Conservation (phyloP, 768 basidiomycete genomes). For the Crucibulum laeve region DNA sequence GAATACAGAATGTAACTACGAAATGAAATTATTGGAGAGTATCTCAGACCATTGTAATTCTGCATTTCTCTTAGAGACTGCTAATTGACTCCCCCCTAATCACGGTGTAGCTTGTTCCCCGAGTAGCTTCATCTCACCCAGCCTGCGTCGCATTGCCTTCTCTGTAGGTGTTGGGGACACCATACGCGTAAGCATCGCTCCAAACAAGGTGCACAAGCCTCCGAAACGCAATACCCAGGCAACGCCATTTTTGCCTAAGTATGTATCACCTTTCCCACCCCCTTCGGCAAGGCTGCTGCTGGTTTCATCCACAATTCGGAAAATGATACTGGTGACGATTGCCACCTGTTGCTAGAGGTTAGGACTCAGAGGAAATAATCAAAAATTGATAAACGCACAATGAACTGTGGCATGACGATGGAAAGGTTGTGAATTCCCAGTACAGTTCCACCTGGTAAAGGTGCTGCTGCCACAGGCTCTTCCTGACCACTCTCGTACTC, state of each 20-base stretch:
- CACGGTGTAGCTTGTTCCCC: conserved; percentile 54
- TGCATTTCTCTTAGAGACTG: not conserved
- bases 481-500: conserved; percentile 36
- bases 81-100: conserved; percentile 12
- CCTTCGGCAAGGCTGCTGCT: conserved; percentile 32
- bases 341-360: conserved; percentile 56
- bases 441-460: conserved; percentile 83
- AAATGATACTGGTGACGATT: conserved; percentile 81
- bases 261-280: conserved; percentile 49
- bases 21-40: too few relatives aligned
- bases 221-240: conserved; percentile 94
- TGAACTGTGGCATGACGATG: conserved; percentile 92
- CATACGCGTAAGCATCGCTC: conserved; percentile 73
- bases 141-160: conserved; percentile 79
- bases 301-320: conserved; percentile 69
- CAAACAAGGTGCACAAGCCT: conserved; percentile 80
- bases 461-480: conserved; percentile 31
- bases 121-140: conserved; percentile 76
- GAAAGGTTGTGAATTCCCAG: conserved; percentile 94
- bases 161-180: conserved; percentile 91
- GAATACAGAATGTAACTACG: not conserved
- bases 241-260: conserved; percentile 83
- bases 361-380: conserved; percentile 1
- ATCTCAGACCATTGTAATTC: conserved; percentile 3
- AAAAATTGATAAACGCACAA: conserved; percentile 48